phyloP scores from a whole-genome alignment of 306 rosid species.

The Gynostemma pentaphyllum region DNA sequence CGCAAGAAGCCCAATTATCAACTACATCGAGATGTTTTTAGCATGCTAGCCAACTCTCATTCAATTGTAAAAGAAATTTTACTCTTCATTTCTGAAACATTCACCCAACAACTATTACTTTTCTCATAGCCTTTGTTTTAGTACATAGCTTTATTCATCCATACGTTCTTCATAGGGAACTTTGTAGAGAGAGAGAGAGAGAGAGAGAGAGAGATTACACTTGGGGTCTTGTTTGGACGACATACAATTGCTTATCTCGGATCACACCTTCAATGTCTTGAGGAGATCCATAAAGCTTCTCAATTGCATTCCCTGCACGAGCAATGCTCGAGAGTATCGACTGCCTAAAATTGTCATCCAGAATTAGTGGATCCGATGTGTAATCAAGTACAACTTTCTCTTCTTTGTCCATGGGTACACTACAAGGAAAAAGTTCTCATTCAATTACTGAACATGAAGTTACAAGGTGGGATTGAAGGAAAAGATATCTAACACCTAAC shows the following conservation, averaged over 20 bases:
- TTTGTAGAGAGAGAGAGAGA: neutral
- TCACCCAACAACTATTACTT: neutral
- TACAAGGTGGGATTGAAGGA: neutral
- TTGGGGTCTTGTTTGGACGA: slow-evolving; percentile 96
- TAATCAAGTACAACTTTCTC: slow-evolving; percentile 75
- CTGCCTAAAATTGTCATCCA: slow-evolving; percentile 49
- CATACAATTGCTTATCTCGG: slow-evolving; percentile 72
- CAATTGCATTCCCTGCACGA: slow-evolving; percentile 77
- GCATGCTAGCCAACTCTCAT: neutral
- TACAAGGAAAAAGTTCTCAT: slow-evolving; percentile 13
- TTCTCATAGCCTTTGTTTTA: neutral
- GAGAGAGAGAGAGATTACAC: slow-evolving; percentile 35
- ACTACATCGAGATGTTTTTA: no score
- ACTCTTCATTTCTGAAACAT: neutral
- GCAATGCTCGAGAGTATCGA: slow-evolving; percentile 82
- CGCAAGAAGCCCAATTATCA: neutral
- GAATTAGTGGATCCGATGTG: slow-evolving; percentile 56
- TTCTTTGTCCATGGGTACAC: slow-evolving; percentile 94
- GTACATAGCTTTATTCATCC: neutral
- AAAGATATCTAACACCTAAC: neutral
- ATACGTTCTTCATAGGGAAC: slow-evolving; percentile 1
- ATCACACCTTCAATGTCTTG: slow-evolving; percentile 98
- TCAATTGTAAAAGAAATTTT: neutral
- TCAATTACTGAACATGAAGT: slow-evolving; percentile 3
- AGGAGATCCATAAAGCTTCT: slow-evolving; percentile 73